Evolutionary conservation across 257 asterid genomes (phyloP), one percentile per base, ranked within the genome.

Genomic region (Scutellaria barbata): DNA sequence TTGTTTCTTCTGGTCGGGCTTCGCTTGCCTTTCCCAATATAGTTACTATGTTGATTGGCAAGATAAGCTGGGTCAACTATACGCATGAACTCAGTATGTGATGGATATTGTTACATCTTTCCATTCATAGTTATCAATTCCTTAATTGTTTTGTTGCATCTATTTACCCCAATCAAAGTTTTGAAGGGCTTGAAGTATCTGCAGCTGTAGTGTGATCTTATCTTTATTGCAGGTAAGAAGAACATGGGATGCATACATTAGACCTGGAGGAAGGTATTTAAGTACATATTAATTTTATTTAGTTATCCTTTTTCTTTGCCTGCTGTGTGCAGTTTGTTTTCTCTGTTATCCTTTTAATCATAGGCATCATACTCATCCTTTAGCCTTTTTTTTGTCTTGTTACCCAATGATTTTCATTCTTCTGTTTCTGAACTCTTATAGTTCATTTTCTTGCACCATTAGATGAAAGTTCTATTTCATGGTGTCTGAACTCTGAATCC

Each of bases 221-320:
- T 65, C 54, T 63, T 76, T 10, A 40, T 46, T 78, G 85, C 87
- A 92, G 98, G 98, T 91, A 30, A 80, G 99, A 81, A 84, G 99
- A 88, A 78, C 82, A 41, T 94, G 99, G 99, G 99, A 94, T 82
- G 88, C 96, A 55, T 92, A 83, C 77, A 59, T 91, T 75, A 78
- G 98, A 77, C 90, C 96, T 40, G 96, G 98, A 63, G 99, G 96
- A 86, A 91, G 97, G 98, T 93, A 74, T 66, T 78, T 58, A 42
- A 53, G 18, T 10, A 22, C 25, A 2, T 30, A 4, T 30, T 30
- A 30, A 30, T 4, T 30, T 2, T 30, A 3, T 30, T 30, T 30
- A 30, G 35, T 30, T 30, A 30, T 30, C 35, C 35, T 30, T 30
- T 30, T 2, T 30, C 35, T 30, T 30, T 30, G 35, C 5, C 35